Percentiles rank a stretch among this genome's conserved stretches.
phyloP scores from a whole-genome alignment of 1,284 basidiomycete genomes.

The Leccinum griseonigrum region DNA sequence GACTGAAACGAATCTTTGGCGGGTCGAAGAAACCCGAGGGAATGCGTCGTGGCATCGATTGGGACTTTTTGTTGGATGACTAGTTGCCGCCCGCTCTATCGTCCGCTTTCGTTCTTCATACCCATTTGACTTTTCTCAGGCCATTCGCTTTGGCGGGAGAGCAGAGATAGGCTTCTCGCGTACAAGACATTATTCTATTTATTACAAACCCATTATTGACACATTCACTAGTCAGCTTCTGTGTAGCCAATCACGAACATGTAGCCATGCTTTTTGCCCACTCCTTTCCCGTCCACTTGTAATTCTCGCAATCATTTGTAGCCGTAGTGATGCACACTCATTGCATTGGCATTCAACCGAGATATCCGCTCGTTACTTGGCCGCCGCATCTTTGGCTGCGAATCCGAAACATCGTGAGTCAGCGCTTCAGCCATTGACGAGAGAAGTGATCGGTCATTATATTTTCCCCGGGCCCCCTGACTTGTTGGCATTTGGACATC shows the following conservation, averaged over 20 bases:
- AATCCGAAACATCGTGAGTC: background rate
- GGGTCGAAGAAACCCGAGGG: constrained; percentile 52
- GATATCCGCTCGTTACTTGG: background rate
- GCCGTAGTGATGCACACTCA: constrained; percentile 16
- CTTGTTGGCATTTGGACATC: background rate
- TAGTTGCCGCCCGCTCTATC: constrained; percentile 27
- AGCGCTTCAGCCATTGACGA: background rate
- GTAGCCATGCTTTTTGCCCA: constrained; percentile 21
- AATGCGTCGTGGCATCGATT: constrained; percentile 50
- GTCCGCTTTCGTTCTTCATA: constrained; percentile 13
- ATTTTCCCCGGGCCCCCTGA: background rate
- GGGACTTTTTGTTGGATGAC: constrained; percentile 76
- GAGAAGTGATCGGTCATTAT: background rate
- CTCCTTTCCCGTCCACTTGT: constrained; percentile 23
- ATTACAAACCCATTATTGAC: constrained; percentile 7
- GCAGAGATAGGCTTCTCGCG: constrained; percentile 6
- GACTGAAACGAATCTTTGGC: constrained; percentile 61
- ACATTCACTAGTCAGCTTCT: constrained; percentile 13
- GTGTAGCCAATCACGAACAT: constrained; percentile 25
- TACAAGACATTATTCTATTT: constrained; percentile 15
- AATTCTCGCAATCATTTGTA: constrained; percentile 20
- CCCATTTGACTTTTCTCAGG: constrained; percentile 1
- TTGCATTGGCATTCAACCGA: constrained; percentile 2
- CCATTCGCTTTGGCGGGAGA: constrained; percentile 1
- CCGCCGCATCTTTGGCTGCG: constrained; percentile 3